phyloP scores from a whole-genome alignment of 768 basidiomycete genomes.

The Pulveroboletus sp. region DNA sequence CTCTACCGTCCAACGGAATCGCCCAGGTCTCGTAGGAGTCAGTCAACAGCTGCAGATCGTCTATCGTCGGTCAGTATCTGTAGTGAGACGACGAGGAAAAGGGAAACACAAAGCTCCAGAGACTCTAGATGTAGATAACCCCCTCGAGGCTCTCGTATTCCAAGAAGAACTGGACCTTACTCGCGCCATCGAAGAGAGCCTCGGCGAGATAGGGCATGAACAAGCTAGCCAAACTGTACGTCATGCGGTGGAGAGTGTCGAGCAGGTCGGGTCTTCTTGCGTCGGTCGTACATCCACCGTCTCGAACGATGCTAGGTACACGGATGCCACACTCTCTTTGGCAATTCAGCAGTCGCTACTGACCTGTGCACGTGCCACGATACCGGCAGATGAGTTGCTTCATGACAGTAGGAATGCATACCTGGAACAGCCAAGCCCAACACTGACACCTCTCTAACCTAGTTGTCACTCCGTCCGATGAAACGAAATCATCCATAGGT shows the following conservation, averaged over 20 bases:
- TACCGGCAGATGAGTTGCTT: background rate
- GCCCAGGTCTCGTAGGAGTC: slow-evolving; percentile 27
- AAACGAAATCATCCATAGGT: too few species aligned
- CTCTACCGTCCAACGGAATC: slow-evolving; percentile 15
- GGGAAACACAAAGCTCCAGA: slow-evolving; percentile 2
- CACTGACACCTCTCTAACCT: slow-evolving; percentile 1
- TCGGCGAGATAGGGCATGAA: slow-evolving; percentile 24
- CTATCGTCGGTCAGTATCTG: slow-evolving; percentile 31
- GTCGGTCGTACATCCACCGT: background rate
- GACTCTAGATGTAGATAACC: slow-evolving; percentile 5
- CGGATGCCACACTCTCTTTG: slow-evolving; percentile 26
- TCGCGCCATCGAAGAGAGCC: slow-evolving; percentile 44
- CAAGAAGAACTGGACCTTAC: slow-evolving; percentile 42
- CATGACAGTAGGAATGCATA: slow-evolving; percentile 9
- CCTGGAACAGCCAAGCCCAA: background rate
- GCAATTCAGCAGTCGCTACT: slow-evolving; percentile 28
- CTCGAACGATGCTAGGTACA: slow-evolving; percentile 6
- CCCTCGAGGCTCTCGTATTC: slow-evolving; percentile 13
- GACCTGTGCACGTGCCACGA: slow-evolving; percentile 5
- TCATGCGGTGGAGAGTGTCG: too few species aligned
- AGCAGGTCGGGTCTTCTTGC: slow-evolving; percentile 4
- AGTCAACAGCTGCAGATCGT: slow-evolving; percentile 36
- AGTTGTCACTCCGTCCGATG: too few species aligned
- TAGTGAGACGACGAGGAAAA: background rate
- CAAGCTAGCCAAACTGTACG: slow-evolving; percentile 4